Conservation (phyloP, 305 asterid genomes). For the Solanum hybrid region DNA sequence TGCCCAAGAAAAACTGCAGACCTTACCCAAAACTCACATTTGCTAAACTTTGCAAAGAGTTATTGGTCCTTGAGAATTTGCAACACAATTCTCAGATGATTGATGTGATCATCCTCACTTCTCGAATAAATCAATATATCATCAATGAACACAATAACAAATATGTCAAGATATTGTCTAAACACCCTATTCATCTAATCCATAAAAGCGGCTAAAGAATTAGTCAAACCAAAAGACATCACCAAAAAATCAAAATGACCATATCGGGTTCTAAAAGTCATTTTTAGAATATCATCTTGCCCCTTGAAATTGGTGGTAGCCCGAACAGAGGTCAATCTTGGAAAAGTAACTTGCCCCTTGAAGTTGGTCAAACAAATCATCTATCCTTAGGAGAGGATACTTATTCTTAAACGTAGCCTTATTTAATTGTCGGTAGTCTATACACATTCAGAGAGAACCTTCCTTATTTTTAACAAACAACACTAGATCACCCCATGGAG, state of each 20-base stretch:
- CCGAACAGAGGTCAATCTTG: neutral
- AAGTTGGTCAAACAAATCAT: neutral
- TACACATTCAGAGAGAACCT: neutral
- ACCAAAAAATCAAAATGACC: neutral
- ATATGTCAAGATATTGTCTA: neutral
- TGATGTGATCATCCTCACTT: neutral
- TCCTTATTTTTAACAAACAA: neutral
- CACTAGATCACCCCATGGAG: neutral
- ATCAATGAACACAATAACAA: neutral
- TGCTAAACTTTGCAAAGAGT: neutral
- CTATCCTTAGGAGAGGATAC: neutral
- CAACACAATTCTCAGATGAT: neutral
- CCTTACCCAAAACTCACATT: neutral
- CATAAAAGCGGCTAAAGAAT: no score
- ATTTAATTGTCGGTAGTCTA: neutral
- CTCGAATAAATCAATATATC: neutral
- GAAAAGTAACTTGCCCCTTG: neutral
- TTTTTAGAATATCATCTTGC: neutral
- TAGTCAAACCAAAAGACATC: neutral
- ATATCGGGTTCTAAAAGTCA: neutral
- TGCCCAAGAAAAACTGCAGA: neutral
- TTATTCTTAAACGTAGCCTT: neutral
- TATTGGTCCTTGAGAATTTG: neutral
- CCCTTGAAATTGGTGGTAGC: neutral
- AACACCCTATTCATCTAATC: neutral